Base-by-base conservation (phyloP, 2,329 filamentous ascomycete species). In the Fusarium scirpi region DNA sequence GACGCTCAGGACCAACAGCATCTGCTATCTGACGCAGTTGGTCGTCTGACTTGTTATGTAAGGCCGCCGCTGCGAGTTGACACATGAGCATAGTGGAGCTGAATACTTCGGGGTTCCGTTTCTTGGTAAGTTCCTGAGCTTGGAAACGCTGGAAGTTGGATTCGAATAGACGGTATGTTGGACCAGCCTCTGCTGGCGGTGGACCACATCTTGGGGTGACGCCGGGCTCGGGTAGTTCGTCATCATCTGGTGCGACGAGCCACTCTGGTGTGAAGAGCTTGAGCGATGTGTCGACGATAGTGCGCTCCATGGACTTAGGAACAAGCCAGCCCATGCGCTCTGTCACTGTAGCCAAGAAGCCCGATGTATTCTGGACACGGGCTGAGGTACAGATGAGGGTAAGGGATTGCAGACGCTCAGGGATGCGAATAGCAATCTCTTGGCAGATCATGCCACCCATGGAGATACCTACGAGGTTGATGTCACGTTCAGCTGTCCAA, bases 401-500 rank as follows among this genome's bases (percentile, higher is more conserved):
- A 20, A 93, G 81, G 18, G 85, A 87, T 25, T 82, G 81, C 56
- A 92, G 77, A 48, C 86, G 82, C 15, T 80, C 67, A 0, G 89
- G 88, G 30, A 83, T 80, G n/a, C 84, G 78, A 71, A 80, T 83
- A 24, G 86, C 89, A 6, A 97, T 76, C 81, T 97, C 94, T 80
- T 97, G 94, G 4, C 92, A 89, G 74, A 97, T 95, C 94, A 97
- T 97, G 76, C 94, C 94, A 69, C 94, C 94, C 87, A 97, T 92
- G 63, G 91, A 93, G 70, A 95, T 89, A 59, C 94, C 94, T 34
- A 92, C 84, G 55, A 97, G 78, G 81, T 97, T 90, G 78, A 83
- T 85, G 81, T 74, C 84, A 73, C 76, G 85, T 69, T 57, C 79
- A 49, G 62, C 77, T 11, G 77, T 89, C 92, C 92, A 97, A 67